A percentile compares a stretch with the other conserved stretches of the same genome.
Evolutionary conservation across 805 yeast species (phyloP).

Genomic region (Hanseniaspora opuntiae): DNA sequence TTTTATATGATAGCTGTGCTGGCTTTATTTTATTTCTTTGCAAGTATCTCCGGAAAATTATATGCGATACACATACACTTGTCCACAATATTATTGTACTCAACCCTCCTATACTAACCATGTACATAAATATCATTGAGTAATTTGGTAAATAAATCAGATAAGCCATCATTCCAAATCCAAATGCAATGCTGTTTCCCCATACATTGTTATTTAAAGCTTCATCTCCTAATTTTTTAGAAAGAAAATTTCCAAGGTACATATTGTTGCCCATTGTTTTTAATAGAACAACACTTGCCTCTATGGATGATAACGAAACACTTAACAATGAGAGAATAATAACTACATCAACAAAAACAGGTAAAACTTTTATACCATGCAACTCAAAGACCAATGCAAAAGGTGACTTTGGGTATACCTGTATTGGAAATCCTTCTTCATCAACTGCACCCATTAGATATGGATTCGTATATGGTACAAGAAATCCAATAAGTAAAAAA

Average conservation of each 20-base stretch:
- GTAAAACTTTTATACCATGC: slow-evolving; percentile 37
- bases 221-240: slow-evolving; percentile 38
- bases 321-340: slow-evolving; percentile 45
- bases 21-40: slow-evolving; percentile 40
- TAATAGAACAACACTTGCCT: slow-evolving; percentile 37
- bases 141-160: slow-evolving; percentile 47
- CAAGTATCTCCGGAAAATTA: slow-evolving; percentile 50
- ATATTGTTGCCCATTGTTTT: slow-evolving; percentile 39
- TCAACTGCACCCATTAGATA: slow-evolving; percentile 31
- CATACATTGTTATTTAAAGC: slow-evolving; percentile 37
- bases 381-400: slow-evolving; percentile 36
- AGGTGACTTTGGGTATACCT: slow-evolving; percentile 25
- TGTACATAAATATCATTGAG: slow-evolving; percentile 55
- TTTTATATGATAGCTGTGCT: slow-evolving; percentile 43
- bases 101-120: slow-evolving; percentile 63
- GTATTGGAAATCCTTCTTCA: slow-evolving; percentile 33
- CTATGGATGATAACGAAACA: slow-evolving; percentile 49
- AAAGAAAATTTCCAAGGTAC: slow-evolving; percentile 35
- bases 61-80: slow-evolving; percentile 52
- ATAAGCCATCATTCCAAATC: slow-evolving; percentile 46
- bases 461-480: slow-evolving; percentile 53
- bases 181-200: slow-evolving; percentile 22
- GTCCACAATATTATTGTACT: slow-evolving; percentile 75
- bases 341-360: slow-evolving; percentile 45
- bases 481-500: slow-evolving; percentile 44